Conservation (phyloP, 768 basidiomycete genomes). For the Phaffia australis region DNA sequence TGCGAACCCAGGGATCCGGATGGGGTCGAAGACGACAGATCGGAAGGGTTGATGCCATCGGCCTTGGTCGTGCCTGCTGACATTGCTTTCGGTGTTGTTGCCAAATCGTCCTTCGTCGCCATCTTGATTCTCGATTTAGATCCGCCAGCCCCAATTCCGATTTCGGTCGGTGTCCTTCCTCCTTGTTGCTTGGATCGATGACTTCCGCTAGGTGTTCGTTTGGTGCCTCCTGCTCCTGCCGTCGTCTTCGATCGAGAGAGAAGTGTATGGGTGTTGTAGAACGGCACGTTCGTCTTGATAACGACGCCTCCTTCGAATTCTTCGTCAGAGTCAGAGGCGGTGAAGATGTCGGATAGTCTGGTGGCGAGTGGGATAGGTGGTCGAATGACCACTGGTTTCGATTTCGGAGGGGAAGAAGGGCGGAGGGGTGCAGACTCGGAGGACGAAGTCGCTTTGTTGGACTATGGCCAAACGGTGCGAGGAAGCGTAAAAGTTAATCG, state of each 20-base stretch:
- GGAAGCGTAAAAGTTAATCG: not conserved
- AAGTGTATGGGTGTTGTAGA: not conserved
- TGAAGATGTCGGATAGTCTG: constrained; percentile 23
- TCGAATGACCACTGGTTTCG: not conserved
- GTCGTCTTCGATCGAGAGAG: constrained; percentile 17
- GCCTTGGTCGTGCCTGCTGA: too few species aligned
- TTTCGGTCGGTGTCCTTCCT: too few species aligned
- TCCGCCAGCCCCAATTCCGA: too few species aligned
- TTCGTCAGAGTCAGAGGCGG: constrained; percentile 22
- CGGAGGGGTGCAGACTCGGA: not conserved
- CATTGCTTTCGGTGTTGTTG: too few species aligned
- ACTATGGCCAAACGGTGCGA: not conserved
- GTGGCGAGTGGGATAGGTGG: constrained; percentile 2
- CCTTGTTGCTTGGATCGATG: too few species aligned
- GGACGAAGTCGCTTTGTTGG: not conserved
- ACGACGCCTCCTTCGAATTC: constrained; percentile 24
- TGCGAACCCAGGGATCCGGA: too few species aligned
- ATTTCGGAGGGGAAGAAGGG: not conserved
- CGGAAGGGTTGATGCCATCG: too few species aligned
- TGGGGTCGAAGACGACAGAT: too few species aligned
- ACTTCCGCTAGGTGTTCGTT: too few species aligned
- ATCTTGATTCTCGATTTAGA: too few species aligned
- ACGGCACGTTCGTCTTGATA: constrained; percentile 10
- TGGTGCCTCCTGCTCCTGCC: not conserved
- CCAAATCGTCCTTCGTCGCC: too few species aligned